Percentiles rank a stretch among this genome's conserved stretches.
These are phyloP conservation scores for Plasmopara muralis DNA, from an alignment of 352 stramenopile genomes.

Conservation along the genomic window DNA sequence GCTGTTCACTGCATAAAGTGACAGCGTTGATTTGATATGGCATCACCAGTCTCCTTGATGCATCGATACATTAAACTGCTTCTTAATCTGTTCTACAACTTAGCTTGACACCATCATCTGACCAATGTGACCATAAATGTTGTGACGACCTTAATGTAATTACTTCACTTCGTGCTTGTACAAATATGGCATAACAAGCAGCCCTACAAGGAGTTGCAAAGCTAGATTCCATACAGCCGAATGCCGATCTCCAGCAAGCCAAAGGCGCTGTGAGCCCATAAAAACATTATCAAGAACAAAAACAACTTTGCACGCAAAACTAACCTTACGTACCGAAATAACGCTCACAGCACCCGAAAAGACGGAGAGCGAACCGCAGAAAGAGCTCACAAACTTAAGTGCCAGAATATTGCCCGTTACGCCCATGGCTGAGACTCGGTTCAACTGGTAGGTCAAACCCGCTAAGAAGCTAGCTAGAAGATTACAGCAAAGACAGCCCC, in stretches of 20 bases:
- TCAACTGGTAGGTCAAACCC: conserved; percentile 46
- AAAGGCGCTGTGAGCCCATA: conserved; percentile 34
- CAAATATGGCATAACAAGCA: conserved; percentile 57
- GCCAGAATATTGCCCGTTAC: conserved; percentile 52
- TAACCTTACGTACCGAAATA: conserved; percentile 30
- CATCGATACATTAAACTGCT: too few species aligned
- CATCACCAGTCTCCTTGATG: too few species aligned
- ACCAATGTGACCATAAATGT: too few species aligned
- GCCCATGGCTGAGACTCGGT: conserved; percentile 29
- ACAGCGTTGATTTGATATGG: too few species aligned
- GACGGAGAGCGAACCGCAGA: conserved; percentile 61
- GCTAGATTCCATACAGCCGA: conserved; percentile 46
- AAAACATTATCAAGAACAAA: not conserved
- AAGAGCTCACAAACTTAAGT: conserved; percentile 74
- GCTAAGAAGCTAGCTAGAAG: conserved; percentile 38
- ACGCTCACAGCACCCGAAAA: conserved; percentile 54
- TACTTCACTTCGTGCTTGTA: conserved; percentile 44
- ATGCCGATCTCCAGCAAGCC: conserved; percentile 33
- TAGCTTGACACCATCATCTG: too few species aligned
- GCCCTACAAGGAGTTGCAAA: conserved; percentile 36
- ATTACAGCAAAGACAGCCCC: conserved; percentile 57
- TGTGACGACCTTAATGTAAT: not conserved
- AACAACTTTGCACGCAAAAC: not conserved
- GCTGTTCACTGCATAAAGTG: too few species aligned
- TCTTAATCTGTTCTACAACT: too few species aligned